Base-by-base conservation (phyloP, 116 monocot genomes). In the Iris pallida region DNA sequence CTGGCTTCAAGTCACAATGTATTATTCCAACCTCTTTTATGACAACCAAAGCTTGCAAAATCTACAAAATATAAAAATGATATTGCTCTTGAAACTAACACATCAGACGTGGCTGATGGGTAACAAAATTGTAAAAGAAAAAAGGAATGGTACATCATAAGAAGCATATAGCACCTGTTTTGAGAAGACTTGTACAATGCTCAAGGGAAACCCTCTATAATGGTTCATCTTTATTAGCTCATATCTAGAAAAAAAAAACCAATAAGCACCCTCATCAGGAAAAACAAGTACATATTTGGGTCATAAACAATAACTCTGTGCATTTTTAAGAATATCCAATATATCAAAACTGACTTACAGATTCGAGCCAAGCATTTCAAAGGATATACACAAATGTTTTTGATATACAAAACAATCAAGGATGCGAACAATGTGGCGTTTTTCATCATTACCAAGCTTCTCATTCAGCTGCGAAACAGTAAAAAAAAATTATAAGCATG, bases 1-100 rank as follows among this genome's bases (percentile, higher is more conserved):
- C 96, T 16, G 96, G 96, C 68, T 96, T 96, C 65, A 96, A 58
- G 84, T 96, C 96, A 83, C 96, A 96, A 75, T 96, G 96, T 80
- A 96, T 92, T 7, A 96, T 83, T 14, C 86, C 87, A 64, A 89
- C 89, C 73, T 92, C 84, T 78, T 92, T 96, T 86, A 92, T 80
- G 71, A 89, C 60, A 69, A 86, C 62, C 81, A 96, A 73, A 48
- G 86, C 92, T 66, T 82, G 71, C 75, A 96, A 79, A 18, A 96
- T 96, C 96, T 96, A 69, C 13, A 40, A 53, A 67, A 44, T 57
- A 54, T 54, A 58, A 17, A 61, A 59, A 0, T 46, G 47, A 65
- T n/a, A 68, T 15, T n/a, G 64, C 7, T 49, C 45, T 15, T 20
- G 56, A 12, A 0, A 61, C 13, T 7, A 42, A 16, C 9, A 52